Conservation (phyloP, 73 alveolate species). For the Tetrahymena malaccensis region DNA sequence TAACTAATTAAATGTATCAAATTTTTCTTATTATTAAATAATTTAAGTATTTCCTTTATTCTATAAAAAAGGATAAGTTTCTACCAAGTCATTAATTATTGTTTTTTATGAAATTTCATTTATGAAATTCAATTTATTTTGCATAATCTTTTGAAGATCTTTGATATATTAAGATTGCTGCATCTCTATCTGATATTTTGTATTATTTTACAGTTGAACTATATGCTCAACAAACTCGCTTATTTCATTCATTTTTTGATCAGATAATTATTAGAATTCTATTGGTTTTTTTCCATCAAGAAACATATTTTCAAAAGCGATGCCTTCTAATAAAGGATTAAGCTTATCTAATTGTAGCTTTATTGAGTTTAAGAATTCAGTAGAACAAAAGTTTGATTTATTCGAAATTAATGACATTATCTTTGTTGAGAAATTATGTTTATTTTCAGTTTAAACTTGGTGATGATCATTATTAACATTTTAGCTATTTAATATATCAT, state of each 20-base stretch:
- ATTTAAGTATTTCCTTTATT: neutral
- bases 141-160: neutral
- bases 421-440: too few species aligned
- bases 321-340: neutral
- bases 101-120: neutral
- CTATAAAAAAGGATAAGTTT: neutral
- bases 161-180: neutral
- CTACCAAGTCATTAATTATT: neutral
- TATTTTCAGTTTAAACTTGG: too few species aligned
- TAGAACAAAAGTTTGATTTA: too few species aligned
- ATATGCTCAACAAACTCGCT: neutral
- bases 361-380: too few species aligned
- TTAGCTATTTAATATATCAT: too few species aligned
- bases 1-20: neutral
- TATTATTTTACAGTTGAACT: neutral
- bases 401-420: too few species aligned
- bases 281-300: neutral
- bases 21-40: neutral
- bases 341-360: neutral
- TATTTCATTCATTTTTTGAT: neutral
- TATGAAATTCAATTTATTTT: neutral
- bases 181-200: neutral
- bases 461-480: too few species aligned
- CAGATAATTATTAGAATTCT: neutral
- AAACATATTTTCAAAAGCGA: neutral